These are phyloP conservation scores for Diplodia intermedia DNA, from an alignment of 2,329 filamentous ascomycete genomes.

Conservation along the genomic window DNA sequence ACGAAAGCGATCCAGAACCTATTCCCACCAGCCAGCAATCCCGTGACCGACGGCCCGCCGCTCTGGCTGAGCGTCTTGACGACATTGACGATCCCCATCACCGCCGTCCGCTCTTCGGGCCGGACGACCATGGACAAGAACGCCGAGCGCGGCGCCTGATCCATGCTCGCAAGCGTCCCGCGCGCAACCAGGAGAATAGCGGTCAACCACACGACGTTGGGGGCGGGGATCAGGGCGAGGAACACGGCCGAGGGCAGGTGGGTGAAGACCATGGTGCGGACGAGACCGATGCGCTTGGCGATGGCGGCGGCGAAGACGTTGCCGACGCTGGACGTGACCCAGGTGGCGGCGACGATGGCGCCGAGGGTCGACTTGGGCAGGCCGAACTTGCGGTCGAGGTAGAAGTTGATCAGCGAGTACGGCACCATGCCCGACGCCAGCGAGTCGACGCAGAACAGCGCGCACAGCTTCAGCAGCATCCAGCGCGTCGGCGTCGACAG, in stretches of 20 bases:
- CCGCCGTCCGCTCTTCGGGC: slow-evolving; percentile 47
- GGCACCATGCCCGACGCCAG: slow-evolving; percentile 73
- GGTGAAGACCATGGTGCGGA: slow-evolving; percentile 53
- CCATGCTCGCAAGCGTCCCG: slow-evolving; percentile 47
- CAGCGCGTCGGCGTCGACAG: slow-evolving; percentile 64
- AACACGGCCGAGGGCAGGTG: slow-evolving; percentile 48
- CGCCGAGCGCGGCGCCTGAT: slow-evolving; percentile 48
- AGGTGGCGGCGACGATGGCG: slow-evolving; percentile 59
- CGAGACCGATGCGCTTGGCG: slow-evolving; percentile 66
- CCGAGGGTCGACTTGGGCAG: slow-evolving; percentile 61
- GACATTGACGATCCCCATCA: slow-evolving; percentile 51
- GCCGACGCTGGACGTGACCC: slow-evolving; percentile 51
- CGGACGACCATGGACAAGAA: slow-evolving; percentile 46
- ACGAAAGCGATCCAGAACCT: slow-evolving; percentile 51
- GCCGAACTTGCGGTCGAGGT: slow-evolving; percentile 62
- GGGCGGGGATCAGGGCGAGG: slow-evolving; percentile 41
- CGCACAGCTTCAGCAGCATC: slow-evolving; percentile 67
- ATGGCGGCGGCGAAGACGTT: slow-evolving; percentile 66
- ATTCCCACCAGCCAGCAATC: slow-evolving; percentile 43
- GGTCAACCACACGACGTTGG: slow-evolving; percentile 36
- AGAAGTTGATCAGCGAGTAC: slow-evolving; percentile 60
- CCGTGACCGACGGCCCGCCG: slow-evolving; percentile 46
- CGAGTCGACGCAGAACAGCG: slow-evolving; percentile 72
- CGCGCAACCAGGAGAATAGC: slow-evolving; percentile 44
- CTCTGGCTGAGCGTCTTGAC: slow-evolving; percentile 46